phyloP scores from a whole-genome alignment of 116 monocot genomes.

The Zostera marina region DNA sequence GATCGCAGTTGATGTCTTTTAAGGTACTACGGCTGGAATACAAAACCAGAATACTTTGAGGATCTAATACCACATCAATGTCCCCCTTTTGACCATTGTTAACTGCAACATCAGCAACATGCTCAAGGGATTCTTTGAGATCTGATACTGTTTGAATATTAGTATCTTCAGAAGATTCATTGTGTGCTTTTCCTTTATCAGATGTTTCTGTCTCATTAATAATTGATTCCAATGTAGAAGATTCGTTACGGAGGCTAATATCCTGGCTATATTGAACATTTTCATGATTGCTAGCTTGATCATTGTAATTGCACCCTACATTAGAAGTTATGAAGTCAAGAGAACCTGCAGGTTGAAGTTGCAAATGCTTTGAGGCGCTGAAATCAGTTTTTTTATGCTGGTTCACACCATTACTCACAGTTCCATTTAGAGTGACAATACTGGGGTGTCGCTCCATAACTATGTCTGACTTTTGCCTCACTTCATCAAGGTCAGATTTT shows the following conservation, averaged over 20 bases:
- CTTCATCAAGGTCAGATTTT: slow-evolving; percentile 1
- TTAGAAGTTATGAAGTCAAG: slow-evolving; percentile 18
- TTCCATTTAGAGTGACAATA: slow-evolving; percentile 3
- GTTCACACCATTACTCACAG: slow-evolving; percentile 4
- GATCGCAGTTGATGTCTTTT: slow-evolving; percentile 49
- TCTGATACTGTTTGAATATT: slow-evolving; percentile 6
- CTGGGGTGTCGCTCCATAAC: slow-evolving; percentile 1
- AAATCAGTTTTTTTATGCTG: slow-evolving; percentile 5
- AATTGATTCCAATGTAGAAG: slow-evolving; percentile 16
- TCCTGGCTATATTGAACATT: slow-evolving; percentile 11
- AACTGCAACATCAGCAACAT: slow-evolving; percentile 13
- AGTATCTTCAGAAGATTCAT: slow-evolving; percentile 4
- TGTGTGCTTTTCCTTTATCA: slow-evolving; percentile 14
- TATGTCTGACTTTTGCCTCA: background rate
- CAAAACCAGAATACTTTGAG: slow-evolving; percentile 64
- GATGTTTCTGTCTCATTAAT: slow-evolving; percentile 6
- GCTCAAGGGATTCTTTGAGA: slow-evolving; percentile 14
- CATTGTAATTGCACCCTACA: slow-evolving; percentile 11
- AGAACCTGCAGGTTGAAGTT: slow-evolving; percentile 6
- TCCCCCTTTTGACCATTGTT: slow-evolving; percentile 16
- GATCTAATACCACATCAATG: slow-evolving; percentile 31
- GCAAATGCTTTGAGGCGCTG: slow-evolving; percentile 9
- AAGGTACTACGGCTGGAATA: slow-evolving; percentile 39
- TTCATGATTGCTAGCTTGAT: slow-evolving; percentile 12
- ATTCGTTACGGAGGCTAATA: slow-evolving; percentile 2